Evolutionary conservation across 2,329 filamentous ascomycete species (phyloP).

Genomic region (Graphilbum fragrans): DNA sequence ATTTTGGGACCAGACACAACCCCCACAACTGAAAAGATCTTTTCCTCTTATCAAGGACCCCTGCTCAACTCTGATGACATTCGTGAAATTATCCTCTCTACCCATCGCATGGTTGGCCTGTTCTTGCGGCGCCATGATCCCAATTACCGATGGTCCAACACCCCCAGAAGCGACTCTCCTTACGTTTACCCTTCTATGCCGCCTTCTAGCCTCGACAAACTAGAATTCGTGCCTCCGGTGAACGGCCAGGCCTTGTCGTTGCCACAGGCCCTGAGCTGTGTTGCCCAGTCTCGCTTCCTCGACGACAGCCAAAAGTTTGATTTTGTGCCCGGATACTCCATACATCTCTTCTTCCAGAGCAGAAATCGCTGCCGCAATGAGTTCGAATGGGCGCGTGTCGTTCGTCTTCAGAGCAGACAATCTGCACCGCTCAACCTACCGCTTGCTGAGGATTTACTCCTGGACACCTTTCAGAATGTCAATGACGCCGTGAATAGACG

Average conservation of each 20-base stretch:
- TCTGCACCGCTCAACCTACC: constrained; percentile 32
- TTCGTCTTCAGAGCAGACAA: constrained; percentile 34
- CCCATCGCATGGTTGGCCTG: constrained; percentile 36
- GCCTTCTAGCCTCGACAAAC: constrained; percentile 14
- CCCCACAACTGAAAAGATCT: constrained; percentile 30
- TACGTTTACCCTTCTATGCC: constrained; percentile 11
- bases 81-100: constrained; percentile 34
- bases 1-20: constrained; percentile 27
- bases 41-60: constrained; percentile 37
- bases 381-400: constrained; percentile 23
- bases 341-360: constrained; percentile 32
- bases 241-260: constrained; percentile 30
- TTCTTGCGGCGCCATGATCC: constrained; percentile 38
- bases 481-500: constrained; percentile 26
- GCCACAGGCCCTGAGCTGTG: constrained; percentile 30
- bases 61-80: constrained; percentile 28
- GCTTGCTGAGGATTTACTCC: constrained; percentile 34
- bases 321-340: constrained; percentile 34
- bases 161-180: constrained; percentile 17
- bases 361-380: constrained; percentile 21
- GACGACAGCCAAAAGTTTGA: constrained; percentile 33
- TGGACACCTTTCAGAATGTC: constrained; percentile 28
- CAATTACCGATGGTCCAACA: constrained; percentile 34
- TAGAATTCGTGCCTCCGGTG: constrained; percentile 15
- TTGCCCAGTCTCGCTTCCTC: constrained; percentile 31